These are phyloP conservation scores for Parmelia sp. DNA, from an alignment of 495 filamentous ascomycete species.

Conservation along the genomic window DNA sequence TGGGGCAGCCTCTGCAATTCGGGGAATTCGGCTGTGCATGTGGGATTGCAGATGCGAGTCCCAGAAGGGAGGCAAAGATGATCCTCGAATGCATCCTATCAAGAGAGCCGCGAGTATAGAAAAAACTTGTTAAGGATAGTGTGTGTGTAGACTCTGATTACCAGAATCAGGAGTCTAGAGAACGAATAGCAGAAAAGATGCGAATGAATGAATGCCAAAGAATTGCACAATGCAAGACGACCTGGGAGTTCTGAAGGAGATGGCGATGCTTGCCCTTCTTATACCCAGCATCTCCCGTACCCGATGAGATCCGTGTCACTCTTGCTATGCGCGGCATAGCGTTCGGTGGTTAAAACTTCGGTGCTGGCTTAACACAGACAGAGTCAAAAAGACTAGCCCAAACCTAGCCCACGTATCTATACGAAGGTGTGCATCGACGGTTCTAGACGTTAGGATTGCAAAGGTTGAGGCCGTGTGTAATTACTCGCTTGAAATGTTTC, in stretches of 20 bases:
- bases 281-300: not conserved
- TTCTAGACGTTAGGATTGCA: no score
- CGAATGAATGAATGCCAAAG: not conserved
- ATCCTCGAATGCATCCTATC: not conserved
- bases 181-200: constrained; percentile 1
- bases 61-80: not conserved
- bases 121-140: not conserved
- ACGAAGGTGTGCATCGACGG: no score
- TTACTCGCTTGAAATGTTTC: no score
- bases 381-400: not conserved
- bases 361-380: not conserved
- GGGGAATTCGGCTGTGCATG: not conserved
- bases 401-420: no score
- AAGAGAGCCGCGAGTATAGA: not conserved
- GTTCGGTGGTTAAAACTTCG: not conserved
- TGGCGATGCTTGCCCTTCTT: not conserved
- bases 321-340: not conserved
- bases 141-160: not conserved
- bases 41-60: not conserved
- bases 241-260: not conserved
- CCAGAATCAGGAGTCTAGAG: not conserved
- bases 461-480: no score
- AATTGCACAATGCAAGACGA: not conserved
- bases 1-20: not conserved
- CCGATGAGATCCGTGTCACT: no score